Percentiles rank a stretch among this genome's conserved stretches.
These are phyloP conservation scores for Starmerella geochares DNA, from an alignment of 805 yeast species.

Conservation along the genomic window DNA sequence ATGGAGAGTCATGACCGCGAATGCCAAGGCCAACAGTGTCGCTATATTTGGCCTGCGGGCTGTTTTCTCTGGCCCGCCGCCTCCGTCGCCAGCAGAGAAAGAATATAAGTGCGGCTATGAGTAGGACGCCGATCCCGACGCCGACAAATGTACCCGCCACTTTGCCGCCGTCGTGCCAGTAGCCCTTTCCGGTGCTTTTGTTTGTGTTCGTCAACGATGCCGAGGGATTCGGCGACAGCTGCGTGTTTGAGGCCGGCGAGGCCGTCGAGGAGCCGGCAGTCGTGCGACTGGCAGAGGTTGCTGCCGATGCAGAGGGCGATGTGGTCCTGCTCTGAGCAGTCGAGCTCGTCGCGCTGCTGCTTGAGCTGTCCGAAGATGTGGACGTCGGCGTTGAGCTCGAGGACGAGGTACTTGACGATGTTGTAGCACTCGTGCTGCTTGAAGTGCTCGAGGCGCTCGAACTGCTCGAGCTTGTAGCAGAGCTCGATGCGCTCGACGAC, in stretches of 20 bases:
- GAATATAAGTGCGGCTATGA: slow-evolving; percentile 39
- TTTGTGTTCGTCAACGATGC: neutral
- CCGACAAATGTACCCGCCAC: slow-evolving; percentile 80
- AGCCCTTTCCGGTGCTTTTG: slow-evolving; percentile 27
- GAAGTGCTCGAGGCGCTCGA: no score
- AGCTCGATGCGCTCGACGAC: no score
- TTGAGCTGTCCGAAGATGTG: slow-evolving; percentile 1
- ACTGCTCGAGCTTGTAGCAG: no score
- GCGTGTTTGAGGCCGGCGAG: slow-evolving; percentile 21
- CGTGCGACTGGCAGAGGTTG: neutral
- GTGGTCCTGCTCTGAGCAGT: neutral
- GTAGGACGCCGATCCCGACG: slow-evolving; percentile 50
- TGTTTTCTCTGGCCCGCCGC: slow-evolving; percentile 17
- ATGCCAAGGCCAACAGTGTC: slow-evolving; percentile 2
- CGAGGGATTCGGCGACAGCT: neutral
- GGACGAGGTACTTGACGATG: slow-evolving; percentile 6
- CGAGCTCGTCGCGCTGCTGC: neutral
- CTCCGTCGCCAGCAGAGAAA: slow-evolving; percentile 30
- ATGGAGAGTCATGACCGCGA: neutral
- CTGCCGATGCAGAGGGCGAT: neutral
- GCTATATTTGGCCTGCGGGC: slow-evolving; percentile 5
- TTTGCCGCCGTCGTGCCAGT: slow-evolving; percentile 60
- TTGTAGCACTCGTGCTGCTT: slow-evolving; percentile 2
- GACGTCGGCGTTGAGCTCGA: slow-evolving; percentile 10
- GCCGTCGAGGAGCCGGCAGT: neutral